A percentile compares a stretch with the other conserved stretches of the same genome.
These are phyloP conservation scores for Bruguiera gymnorhiza DNA, from an alignment of 345 rosid species.

Conservation along the genomic window DNA sequence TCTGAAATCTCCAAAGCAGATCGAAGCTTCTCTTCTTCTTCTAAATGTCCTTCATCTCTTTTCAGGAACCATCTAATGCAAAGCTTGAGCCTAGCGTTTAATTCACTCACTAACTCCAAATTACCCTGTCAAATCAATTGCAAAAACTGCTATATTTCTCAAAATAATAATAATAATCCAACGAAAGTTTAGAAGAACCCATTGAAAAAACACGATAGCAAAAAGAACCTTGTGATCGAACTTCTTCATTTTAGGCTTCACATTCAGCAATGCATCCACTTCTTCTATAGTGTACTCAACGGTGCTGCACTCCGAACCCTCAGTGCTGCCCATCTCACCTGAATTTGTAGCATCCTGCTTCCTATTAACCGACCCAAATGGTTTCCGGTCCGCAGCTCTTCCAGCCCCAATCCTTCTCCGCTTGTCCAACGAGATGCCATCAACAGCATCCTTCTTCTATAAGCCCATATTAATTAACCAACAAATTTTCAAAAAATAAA, in stretches of 20 bases:
- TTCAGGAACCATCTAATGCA: conserved; percentile 76
- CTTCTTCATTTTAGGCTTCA: conserved; percentile 61
- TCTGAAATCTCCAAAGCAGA: conserved; percentile 51
- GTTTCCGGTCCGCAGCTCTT: conserved; percentile 41
- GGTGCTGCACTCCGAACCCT: conserved; percentile 37
- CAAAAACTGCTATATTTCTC: background rate
- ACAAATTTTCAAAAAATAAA: background rate
- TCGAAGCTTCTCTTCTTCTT: conserved; percentile 55
- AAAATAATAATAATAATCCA: background rate
- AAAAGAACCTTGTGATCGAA: conserved; percentile 66
- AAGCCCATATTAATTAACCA: background rate
- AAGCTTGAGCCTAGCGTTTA: conserved; percentile 61
- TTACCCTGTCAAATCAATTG: conserved; percentile 45
- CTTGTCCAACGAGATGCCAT: conserved; percentile 60
- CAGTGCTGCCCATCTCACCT: conserved; percentile 39
- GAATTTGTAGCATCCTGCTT: conserved; percentile 44
- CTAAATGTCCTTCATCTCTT: conserved; percentile 52
- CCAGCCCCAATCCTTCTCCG: conserved; percentile 52
- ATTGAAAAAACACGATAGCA: background rate
- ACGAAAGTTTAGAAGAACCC: background rate
- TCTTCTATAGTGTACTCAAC: conserved; percentile 73
- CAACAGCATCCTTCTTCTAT: conserved; percentile 53
- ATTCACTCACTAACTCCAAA: conserved; percentile 51
- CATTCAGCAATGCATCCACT: conserved; percentile 65
- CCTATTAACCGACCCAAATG: conserved; percentile 42